Evolutionary conservation across 441 rosid species (phyloP).

Genomic region (Viola pubescens): DNA sequence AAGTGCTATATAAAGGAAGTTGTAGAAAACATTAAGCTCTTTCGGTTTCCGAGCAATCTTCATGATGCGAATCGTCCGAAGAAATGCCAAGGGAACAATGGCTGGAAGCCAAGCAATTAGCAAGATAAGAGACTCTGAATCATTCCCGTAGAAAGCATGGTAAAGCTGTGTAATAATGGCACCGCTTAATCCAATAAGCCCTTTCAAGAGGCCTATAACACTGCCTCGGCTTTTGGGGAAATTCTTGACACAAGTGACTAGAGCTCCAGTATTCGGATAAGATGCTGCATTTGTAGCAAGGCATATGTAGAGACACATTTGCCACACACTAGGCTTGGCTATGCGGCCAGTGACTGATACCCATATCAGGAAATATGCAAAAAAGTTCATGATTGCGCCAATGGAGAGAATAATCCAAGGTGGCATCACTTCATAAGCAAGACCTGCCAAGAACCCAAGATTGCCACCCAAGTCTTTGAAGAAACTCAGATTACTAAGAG

Average conservation of each 20-base stretch:
- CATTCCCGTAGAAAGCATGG: constrained; percentile 26
- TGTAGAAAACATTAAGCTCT: constrained; percentile 25
- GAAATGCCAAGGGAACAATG: constrained; percentile 21
- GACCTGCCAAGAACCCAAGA: constrained; percentile 23
- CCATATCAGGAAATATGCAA: constrained; percentile 31
- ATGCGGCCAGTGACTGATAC: constrained; percentile 22
- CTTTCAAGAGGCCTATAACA: constrained; percentile 32
- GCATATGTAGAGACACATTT: constrained; percentile 32
- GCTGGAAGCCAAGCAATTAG: constrained; percentile 33
- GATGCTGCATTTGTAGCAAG: constrained; percentile 35
- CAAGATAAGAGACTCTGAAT: constrained; percentile 29
- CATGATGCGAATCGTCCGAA: constrained; percentile 23
- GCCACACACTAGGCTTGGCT: constrained; percentile 25
- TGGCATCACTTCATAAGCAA: constrained; percentile 18
- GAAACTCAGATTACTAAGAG: constrained; percentile 27
- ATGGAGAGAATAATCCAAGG: constrained; percentile 20
- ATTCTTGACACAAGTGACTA: constrained; percentile 29
- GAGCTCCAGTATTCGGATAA: constrained; percentile 33
- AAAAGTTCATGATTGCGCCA: constrained; percentile 25
- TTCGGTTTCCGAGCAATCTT: constrained; percentile 19
- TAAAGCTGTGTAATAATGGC: constrained; percentile 29
- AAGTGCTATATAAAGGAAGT: constrained; percentile 16
- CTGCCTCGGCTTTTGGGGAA: constrained; percentile 29
- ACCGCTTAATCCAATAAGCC: constrained; percentile 28
- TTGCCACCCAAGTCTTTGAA: constrained; percentile 30